phyloP scores from a whole-genome alignment of 768 basidiomycete genomes.

The Crepidotus variabilis region DNA sequence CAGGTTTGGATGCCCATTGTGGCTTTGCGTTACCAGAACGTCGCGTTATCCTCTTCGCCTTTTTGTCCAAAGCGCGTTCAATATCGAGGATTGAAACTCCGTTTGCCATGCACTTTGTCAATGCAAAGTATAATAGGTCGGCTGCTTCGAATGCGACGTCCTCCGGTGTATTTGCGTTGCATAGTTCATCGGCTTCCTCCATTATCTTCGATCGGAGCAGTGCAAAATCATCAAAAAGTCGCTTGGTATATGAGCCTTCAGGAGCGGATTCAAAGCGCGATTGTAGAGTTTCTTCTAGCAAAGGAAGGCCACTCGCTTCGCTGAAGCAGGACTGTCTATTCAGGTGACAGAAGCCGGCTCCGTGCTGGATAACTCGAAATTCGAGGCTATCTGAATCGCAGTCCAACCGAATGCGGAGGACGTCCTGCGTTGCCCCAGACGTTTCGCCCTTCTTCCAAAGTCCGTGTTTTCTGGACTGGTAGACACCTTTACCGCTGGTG shows the following conservation, averaged over 20 bases:
- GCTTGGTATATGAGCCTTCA: conserved; percentile 86
- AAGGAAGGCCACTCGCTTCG: conserved; percentile 69
- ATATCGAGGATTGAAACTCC: conserved; percentile 85
- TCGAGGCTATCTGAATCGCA: conserved; percentile 93
- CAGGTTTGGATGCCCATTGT: conserved; percentile 50
- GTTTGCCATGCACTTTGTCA: conserved; percentile 78
- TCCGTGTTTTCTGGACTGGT: conserved; percentile 94
- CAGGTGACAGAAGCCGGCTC: conserved; percentile 92
- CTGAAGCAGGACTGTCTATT: conserved; percentile 88
- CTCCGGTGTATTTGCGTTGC: conserved; percentile 68
- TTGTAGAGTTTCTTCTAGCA: conserved; percentile 75
- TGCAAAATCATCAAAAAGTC: conserved; percentile 77
- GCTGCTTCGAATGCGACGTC: conserved; percentile 95
- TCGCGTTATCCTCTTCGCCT: conserved; percentile 83
- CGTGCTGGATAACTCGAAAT: conserved; percentile 87
- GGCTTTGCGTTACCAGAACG: conserved; percentile 91
- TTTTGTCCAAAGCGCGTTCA: conserved; percentile 76
- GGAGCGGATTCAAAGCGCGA: conserved; percentile 75
- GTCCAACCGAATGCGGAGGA: conserved; percentile 79
- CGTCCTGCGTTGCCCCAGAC: conserved; percentile 88
- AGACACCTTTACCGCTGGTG: conserved; percentile 84
- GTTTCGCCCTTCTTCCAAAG: conserved; percentile 98
- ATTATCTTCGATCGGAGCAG: conserved; percentile 92
- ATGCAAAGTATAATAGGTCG: conserved; percentile 89
- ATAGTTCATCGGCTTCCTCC: conserved; percentile 99